These are phyloP conservation scores for Silene uniflora DNA, from an alignment of 148 eudicot genomes.

Conservation along the genomic window DNA sequence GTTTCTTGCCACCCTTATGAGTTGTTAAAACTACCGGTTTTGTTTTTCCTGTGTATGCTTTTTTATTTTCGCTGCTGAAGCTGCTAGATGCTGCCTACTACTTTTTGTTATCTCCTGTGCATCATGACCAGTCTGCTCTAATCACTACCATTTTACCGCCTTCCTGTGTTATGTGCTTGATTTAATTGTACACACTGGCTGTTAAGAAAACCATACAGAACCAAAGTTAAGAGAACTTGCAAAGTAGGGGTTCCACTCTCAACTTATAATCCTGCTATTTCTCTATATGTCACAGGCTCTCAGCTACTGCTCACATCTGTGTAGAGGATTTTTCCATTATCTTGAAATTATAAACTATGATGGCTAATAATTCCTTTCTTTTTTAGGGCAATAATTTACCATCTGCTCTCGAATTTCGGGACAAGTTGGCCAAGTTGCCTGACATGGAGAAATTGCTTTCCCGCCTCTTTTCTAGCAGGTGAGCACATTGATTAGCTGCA, in stretches of 20 bases:
- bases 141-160: not conserved
- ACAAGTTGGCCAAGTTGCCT: slow-evolving; percentile 69
- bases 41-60: not conserved
- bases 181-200: not conserved
- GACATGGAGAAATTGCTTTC: slow-evolving; percentile 93
- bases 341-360: not conserved
- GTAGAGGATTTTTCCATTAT: not conserved
- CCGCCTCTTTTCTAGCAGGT: slow-evolving; percentile 87
- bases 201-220: not conserved
- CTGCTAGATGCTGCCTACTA: not conserved
- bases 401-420: slow-evolving; percentile 65
- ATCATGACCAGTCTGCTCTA: not conserved
- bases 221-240: not conserved
- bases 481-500: slow-evolving; percentile 11
- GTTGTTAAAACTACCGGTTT: not conserved
- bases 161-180: not conserved
- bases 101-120: not conserved
- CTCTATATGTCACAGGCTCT: not conserved
- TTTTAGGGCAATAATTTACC: slow-evolving; percentile 58
- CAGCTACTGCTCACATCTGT: not conserved
- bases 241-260: not conserved
- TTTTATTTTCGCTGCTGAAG: not conserved
- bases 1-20: not conserved
- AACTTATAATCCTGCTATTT: not conserved
- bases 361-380: slow-evolving; percentile 28